A percentile compares a stretch with the other conserved stretches of the same genome.
Evolutionary conservation across 345 rosid species (phyloP).

Genomic region (Physaria fendleri): DNA sequence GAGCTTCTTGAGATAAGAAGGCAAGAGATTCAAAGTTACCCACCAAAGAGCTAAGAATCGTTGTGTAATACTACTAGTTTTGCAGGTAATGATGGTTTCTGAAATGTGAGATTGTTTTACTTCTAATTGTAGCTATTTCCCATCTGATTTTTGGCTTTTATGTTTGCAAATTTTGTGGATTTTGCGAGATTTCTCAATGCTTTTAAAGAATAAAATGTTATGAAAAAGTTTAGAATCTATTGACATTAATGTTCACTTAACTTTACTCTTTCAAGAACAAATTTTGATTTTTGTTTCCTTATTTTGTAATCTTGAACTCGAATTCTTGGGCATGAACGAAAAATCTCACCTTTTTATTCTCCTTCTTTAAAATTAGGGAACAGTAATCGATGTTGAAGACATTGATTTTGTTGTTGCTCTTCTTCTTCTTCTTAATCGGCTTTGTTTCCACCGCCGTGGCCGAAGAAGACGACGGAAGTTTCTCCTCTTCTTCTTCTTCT

Average conservation of each 20-base stretch:
- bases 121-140: not conserved
- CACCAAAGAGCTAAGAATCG: too few relatives aligned
- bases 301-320: not conserved
- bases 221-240: not conserved
- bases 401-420: too few relatives aligned
- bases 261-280: not conserved
- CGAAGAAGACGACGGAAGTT: slow-evolving; percentile 36
- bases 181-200: too few relatives aligned
- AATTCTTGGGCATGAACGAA: not conserved
- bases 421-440: slow-evolving; percentile 23
- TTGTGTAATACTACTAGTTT: not conserved
- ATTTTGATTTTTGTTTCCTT: not conserved
- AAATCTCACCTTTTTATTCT: not conserved
- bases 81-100: slow-evolving; percentile 14
- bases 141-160: too few relatives aligned
- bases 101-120: not conserved
- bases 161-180: too few relatives aligned
- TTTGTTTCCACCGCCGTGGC: slow-evolving; percentile 36
- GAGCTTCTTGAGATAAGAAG: slow-evolving; percentile 10
- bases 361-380: not conserved
- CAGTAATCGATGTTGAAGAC: slow-evolving; percentile 50
- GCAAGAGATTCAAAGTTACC: slow-evolving; percentile 1
- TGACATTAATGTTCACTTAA: too few relatives aligned
- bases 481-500: too few relatives aligned
- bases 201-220: too few relatives aligned